These are phyloP conservation scores for Solanum pimpinellifolium DNA, from an alignment of 257 asterid species.

Conservation along the genomic window DNA sequence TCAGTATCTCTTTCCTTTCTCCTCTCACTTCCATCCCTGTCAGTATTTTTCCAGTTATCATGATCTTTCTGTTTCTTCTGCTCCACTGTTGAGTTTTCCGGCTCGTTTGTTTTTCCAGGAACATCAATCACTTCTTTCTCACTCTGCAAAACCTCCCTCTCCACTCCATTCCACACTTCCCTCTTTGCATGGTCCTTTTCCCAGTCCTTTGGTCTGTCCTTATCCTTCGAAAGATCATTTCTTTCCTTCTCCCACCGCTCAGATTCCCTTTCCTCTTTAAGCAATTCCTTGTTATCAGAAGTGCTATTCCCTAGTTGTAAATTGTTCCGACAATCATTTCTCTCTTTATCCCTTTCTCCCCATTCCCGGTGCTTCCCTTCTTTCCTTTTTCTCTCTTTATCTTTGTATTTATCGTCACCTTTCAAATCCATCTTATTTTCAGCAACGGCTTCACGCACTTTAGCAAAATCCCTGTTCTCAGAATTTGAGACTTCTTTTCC, in stretches of 20 bases:
- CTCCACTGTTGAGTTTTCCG: slow-evolving; percentile 36
- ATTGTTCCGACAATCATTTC: slow-evolving; percentile 54
- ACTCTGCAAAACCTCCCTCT: slow-evolving; percentile 44
- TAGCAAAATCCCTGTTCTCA: slow-evolving; percentile 45
- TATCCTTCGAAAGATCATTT: slow-evolving; percentile 60
- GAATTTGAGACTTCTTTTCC: slow-evolving; percentile 44
- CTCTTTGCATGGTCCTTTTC: slow-evolving; percentile 64
- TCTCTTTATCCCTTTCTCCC: slow-evolving; percentile 89
- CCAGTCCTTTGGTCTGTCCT: slow-evolving; percentile 53
- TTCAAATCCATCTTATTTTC: slow-evolving; percentile 69
- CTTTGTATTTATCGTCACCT: slow-evolving; percentile 76
- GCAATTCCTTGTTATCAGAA: slow-evolving; percentile 53
- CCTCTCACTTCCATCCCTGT: slow-evolving; percentile 54
- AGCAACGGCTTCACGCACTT: slow-evolving; percentile 68
- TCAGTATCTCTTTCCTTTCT: slow-evolving; percentile 81
- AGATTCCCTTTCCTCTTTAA: slow-evolving; percentile 66
- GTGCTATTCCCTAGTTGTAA: slow-evolving; percentile 41
- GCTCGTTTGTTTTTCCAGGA: slow-evolving; percentile 51
- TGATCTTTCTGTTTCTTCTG: slow-evolving; percentile 55
- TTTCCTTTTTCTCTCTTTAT: slow-evolving; percentile 83
- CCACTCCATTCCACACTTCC: slow-evolving; percentile 62
- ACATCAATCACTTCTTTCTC: slow-evolving; percentile 50
- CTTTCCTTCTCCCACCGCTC: slow-evolving; percentile 73
- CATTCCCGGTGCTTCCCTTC: slow-evolving; percentile 85
- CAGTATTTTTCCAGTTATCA: slow-evolving; percentile 56